phyloP scores from a whole-genome alignment of 164 flowering plant genomes.

The Umbellularia californica region DNA sequence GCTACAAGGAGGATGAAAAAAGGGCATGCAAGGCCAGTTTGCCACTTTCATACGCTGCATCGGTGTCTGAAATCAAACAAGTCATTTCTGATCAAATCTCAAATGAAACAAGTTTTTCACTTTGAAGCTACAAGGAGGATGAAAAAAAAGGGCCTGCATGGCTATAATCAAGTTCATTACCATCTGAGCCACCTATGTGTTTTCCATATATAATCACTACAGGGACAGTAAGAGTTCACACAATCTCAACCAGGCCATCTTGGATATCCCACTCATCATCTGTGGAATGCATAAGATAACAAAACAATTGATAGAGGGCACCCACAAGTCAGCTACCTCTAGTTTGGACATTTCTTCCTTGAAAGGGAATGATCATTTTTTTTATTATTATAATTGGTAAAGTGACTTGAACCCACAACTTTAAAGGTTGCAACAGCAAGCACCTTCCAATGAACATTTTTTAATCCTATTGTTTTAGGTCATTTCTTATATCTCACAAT shows the following conservation, averaged over 20 bases:
- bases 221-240: slow-evolving; percentile 92
- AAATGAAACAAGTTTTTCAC: neutral
- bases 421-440: no score
- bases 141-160: neutral
- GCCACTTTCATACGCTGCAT: no score
- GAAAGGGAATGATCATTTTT: no score
- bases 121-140: neutral
- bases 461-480: no score
- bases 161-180: slow-evolving; percentile 31
- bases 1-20: neutral
- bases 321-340: no score
- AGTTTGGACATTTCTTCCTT: no score
- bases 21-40: no score
- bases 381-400: no score
- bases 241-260: slow-evolving; percentile 53
- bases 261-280: slow-evolving; percentile 78
- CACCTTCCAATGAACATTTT: no score
- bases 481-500: no score
- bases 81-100: neutral
- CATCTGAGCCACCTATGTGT: slow-evolving; percentile 95
- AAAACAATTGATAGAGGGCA: neutral
- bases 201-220: slow-evolving; percentile 88
- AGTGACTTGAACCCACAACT: no score
- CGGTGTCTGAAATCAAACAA: slow-evolving; percentile 40
- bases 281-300: slow-evolving; percentile 15